A percentile compares a stretch with the other conserved stretches of the same genome.
Evolutionary conservation across 257 asterid genomes (phyloP).

Genomic region (Perilla frutescens): DNA sequence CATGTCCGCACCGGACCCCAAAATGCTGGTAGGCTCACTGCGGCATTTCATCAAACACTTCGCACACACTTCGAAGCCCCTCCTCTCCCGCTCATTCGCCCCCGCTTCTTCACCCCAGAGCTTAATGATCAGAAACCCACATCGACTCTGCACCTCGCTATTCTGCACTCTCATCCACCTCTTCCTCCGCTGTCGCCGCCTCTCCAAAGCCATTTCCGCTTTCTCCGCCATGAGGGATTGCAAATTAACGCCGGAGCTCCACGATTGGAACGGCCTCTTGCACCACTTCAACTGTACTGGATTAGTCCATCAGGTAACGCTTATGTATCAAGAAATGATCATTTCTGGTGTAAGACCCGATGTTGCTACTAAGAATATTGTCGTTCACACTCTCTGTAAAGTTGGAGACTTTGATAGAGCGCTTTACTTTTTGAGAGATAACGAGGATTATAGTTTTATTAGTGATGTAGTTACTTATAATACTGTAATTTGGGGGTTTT

Average conservation of each 20-base stretch:
- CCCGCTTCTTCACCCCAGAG: slow-evolving; percentile 26
- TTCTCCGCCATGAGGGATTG: slow-evolving; percentile 72
- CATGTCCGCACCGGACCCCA: too few species aligned
- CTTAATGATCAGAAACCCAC: slow-evolving; percentile 30
- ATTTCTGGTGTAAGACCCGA: slow-evolving; percentile 56
- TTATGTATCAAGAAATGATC: slow-evolving; percentile 67
- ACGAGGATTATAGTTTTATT: slow-evolving; percentile 39
- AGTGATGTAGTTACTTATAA: slow-evolving; percentile 75
- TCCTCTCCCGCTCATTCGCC: slow-evolving; percentile 23
- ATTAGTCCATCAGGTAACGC: slow-evolving; percentile 66
- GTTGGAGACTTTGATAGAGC: slow-evolving; percentile 61
- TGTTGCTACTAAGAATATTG: slow-evolving; percentile 68
- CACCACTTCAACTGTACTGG: slow-evolving; percentile 74
- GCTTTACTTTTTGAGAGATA: slow-evolving; percentile 55
- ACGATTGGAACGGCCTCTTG: slow-evolving; percentile 67
- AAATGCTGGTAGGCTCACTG: slow-evolving; percentile 39
- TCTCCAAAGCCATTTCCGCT: slow-evolving; percentile 63
- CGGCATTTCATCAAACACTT: slow-evolving; percentile 60
- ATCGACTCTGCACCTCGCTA: slow-evolving; percentile 57
- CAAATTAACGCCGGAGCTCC: slow-evolving; percentile 55
- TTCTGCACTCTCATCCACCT: slow-evolving; percentile 87
- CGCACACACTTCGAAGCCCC: slow-evolving; percentile 25
- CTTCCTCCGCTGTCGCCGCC: slow-evolving; percentile 79
- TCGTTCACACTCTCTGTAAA: slow-evolving; percentile 72
- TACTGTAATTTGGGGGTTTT: slow-evolving; percentile 90